Evolutionary conservation across 441 rosid genomes (phyloP), one percentile per base, ranked within the genome.

Genomic region (Adansonia rubrostipa): DNA sequence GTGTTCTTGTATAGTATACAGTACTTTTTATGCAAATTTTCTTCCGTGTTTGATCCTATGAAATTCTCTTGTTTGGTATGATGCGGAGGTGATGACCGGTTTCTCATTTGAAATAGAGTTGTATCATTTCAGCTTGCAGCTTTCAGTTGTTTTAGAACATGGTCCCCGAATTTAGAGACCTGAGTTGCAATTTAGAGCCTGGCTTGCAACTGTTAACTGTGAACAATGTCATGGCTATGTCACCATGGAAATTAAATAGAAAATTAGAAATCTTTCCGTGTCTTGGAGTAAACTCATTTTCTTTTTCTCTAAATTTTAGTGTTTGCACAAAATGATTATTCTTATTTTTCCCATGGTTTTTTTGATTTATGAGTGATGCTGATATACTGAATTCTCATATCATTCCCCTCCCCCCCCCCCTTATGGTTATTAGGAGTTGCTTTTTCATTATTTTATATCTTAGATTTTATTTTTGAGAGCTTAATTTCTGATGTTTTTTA

Each of bases 401-500:
- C 48, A 33, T 50, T 10, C 36, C 22, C 22, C 19, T 17, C 51
- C 40, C 40, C 40, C 5, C 1, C 42, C 42, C 42, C 10, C 10
- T 74, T 11, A 40, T 20, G 67, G 51, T 56, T 58, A 42, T 42
- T 36, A 36, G 19, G 10, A 42, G 5, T 24, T 48, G 19, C 70
- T 63, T 63, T 50, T 48, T 63, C 48, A 8, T 15, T 33, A 53
- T 19, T 8, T 56, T 73, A 15, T 57, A 7, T 45, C 10, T 67
- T 74, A 24, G 40, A 17, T 67, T 77, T 75, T 54, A 62, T 17
- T 73, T 62, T 51, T 72, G 53, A 56, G 74, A 80, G 68, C 75
- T 73, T 79, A 64, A 78, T 17, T 76, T 79, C 50, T 79, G 79
- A 68, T 82, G 74, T 81, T 81, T 84, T 80, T 74, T 87, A 95